Conservation (phyloP, 176 grass and related monocot genomes). For the Carex scoparia region DNA sequence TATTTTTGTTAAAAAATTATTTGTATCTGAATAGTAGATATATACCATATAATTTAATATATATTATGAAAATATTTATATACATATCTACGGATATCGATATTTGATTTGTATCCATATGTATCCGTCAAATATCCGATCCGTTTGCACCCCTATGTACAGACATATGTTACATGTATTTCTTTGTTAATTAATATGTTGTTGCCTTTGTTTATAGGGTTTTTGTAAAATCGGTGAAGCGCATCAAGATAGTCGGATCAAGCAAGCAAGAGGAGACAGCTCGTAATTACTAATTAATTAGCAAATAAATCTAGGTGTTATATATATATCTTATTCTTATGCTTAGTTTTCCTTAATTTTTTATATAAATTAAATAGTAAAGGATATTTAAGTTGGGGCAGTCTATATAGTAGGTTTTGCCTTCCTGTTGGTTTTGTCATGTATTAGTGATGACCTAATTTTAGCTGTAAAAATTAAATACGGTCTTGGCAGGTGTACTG, state of each 20-base stretch:
- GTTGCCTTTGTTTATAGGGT: constrained; percentile 32
- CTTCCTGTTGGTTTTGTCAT: constrained; percentile 14
- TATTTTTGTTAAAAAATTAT: too few species aligned
- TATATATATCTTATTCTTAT: constrained; percentile 10
- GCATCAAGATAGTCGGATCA: constrained; percentile 56
- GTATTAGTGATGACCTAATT: background rate
- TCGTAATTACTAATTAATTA: constrained; percentile 19
- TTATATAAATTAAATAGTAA: background rate
- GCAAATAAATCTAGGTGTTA: constrained; percentile 9
- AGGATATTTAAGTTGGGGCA: background rate
- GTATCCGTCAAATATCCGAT: too few species aligned
- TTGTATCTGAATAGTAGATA: too few species aligned
- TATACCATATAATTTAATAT: too few species aligned
- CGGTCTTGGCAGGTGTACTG: constrained; percentile 5
- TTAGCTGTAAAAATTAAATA: background rate
- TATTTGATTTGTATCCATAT: too few species aligned
- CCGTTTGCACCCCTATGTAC: too few species aligned
- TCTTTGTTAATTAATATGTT: background rate
- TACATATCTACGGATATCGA: too few species aligned
- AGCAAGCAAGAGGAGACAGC: constrained; percentile 9
- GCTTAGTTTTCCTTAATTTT: background rate
- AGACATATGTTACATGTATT: background rate
- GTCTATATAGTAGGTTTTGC: background rate
- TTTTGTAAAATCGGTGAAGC: constrained; percentile 58
- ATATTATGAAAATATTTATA: too few species aligned